Percentiles rank a stretch among this genome's conserved stretches.
These are phyloP conservation scores for Botrytis galanthina DNA, from an alignment of 2,329 filamentous ascomycete species.

Conservation along the genomic window DNA sequence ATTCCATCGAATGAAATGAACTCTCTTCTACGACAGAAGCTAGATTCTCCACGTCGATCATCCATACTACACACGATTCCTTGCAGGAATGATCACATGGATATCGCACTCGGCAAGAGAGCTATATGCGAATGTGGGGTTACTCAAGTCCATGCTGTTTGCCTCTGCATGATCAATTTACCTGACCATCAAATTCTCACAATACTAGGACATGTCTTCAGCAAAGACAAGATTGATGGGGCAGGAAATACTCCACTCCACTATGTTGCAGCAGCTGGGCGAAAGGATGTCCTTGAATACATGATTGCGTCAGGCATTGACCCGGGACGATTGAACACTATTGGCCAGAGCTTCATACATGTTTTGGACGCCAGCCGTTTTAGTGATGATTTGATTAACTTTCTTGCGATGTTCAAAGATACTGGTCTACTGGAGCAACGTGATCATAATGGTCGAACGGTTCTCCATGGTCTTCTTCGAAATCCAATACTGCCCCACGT, in stretches of 20 bases:
- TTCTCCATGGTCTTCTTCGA: constrained; percentile 16
- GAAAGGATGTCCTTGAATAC: constrained; percentile 13
- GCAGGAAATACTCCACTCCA: constrained; percentile 17
- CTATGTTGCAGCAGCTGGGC: constrained; percentile 18
- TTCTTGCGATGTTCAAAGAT: constrained; percentile 14
- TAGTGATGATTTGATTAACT: constrained; percentile 18
- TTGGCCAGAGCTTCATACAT: constrained; percentile 18
- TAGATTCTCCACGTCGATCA: neutral
- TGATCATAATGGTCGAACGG: constrained; percentile 19
- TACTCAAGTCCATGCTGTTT: constrained; percentile 16
- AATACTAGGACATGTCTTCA: neutral
- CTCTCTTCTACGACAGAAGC: neutral
- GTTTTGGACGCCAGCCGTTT: constrained; percentile 18
- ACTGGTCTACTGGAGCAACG: constrained; percentile 16
- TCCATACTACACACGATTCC: constrained; percentile 15
- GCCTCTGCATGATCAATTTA: constrained; percentile 15
- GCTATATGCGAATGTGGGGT: constrained; percentile 14
- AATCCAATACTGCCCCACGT: constrained; percentile 12
- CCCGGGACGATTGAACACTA: neutral
- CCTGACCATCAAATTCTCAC: constrained; percentile 11
- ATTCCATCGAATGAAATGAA: constrained; percentile 13
- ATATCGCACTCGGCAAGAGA: constrained; percentile 1
- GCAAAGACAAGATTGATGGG: constrained; percentile 12
- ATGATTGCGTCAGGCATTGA: constrained; percentile 14
- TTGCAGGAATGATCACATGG: constrained; percentile 16